Base-by-base conservation (phyloP, 2,329 filamentous ascomycete genomes). In the Xylaria arbuscula region DNA sequence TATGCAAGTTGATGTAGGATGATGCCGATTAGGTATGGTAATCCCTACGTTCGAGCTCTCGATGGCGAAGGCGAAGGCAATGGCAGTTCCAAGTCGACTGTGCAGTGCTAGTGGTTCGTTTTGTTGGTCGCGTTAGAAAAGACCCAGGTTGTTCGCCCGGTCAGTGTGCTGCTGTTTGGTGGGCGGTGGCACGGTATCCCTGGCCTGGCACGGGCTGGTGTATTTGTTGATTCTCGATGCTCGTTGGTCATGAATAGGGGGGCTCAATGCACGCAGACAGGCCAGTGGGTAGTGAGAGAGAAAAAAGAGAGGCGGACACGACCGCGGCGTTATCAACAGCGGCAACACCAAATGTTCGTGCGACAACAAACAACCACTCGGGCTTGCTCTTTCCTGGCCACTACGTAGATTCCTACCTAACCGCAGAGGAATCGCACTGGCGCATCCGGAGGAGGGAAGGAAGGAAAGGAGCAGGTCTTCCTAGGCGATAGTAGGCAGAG, bases 351-450 rank as follows among this genome's bases (percentile, higher is more conserved):
- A 51, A 50, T 53, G 40, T 55, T 54, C 54, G 62, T 64, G 66
- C 63, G 66, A 69, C 62, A 48, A 45, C 62, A 63, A 62, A 54
- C 66, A 64, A 64, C 66, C 55, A 68, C 66, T 60, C 53, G 51
- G 65, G 34, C 57, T 62, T 62, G 58, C 61, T 68, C 68, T 70
- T 68, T 70, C 66, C 60, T 66, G 55, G 68, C 62, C 66, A 19
- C 60, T 63, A n/a, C n/a, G n/a, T n/a, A 50, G 55, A 53, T 68
- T 68, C 54, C 61, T 62, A 64, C 54, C 61, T 62, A 64, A 63
- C 58, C 65, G 55, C 54, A 66, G 63, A 69, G 67, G 66, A 70
- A 63, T 66, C 56, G 62, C 68, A 69, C 64, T 58, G 61, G 64
- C 65, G 61, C 57, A 56, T 58, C 40, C 66, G 56, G 47, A 60